A percentile compares a stretch with the other conserved stretches of the same genome.
Conservation (phyloP, 2,329 filamentous ascomycete genomes). For the Corinectria fuckeliana region DNA sequence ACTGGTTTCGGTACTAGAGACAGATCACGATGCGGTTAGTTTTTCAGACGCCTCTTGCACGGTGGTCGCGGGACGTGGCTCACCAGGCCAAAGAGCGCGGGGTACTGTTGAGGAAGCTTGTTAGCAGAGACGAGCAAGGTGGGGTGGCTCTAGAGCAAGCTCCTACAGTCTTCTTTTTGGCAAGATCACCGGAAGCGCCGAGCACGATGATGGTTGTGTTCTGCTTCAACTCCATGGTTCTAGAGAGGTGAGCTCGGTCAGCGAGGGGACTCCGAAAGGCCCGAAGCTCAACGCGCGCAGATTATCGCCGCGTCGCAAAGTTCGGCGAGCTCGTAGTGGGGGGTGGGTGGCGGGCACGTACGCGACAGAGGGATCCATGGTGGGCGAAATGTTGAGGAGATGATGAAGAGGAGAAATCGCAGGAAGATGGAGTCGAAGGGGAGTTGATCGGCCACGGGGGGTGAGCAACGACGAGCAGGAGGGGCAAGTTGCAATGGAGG, state of each 20-base stretch:
- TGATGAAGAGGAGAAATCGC: conserved; percentile 6
- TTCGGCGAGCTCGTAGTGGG: conserved; percentile 32
- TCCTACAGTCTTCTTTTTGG: conserved; percentile 98
- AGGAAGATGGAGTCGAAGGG: conserved; percentile 2
- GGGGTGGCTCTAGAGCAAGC: conserved; percentile 20
- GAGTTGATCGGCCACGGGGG: conserved; percentile 18
- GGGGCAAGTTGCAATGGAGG: conserved; percentile 12
- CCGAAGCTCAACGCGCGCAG: background rate
- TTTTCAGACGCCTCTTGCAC: background rate
- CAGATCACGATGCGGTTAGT: conserved; percentile 18
- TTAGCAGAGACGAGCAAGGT: conserved; percentile 31
- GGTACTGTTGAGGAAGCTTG: conserved; percentile 68
- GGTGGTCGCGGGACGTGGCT: conserved; percentile 49
- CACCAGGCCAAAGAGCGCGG: conserved; percentile 95
- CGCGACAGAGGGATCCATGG: conserved; percentile 30
- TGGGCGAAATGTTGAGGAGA: conserved; percentile 25
- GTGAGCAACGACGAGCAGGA: conserved; percentile 14
- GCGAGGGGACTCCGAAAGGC: conserved; percentile 13
- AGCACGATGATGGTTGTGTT: conserved; percentile 97
- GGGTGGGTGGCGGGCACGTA: conserved; percentile 37
- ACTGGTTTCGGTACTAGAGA: conserved; percentile 92
- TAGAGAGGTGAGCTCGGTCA: conserved; percentile 22
- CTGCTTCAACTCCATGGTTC: conserved; percentile 91
- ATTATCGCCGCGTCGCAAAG: conserved; percentile 24
- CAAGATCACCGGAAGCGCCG: conserved; percentile 94